Evolutionary conservation across 805 yeast species (phyloP), one percentile per base, ranked within the genome.

Genomic region (Yarrowia sp.): DNA sequence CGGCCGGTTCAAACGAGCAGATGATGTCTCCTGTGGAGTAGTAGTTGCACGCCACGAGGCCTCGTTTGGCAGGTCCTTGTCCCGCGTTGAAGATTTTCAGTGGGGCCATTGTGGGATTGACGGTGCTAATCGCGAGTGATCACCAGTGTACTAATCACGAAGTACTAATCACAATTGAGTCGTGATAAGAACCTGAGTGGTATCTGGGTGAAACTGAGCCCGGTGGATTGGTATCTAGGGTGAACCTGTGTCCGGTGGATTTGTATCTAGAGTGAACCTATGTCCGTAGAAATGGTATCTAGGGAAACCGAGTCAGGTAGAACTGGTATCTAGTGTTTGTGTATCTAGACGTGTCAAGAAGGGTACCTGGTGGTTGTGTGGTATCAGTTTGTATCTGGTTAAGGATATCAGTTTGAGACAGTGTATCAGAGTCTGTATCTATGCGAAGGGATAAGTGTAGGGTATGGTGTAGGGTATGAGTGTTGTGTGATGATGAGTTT

Each of bases 11-110:
- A 7, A 54, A 54, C 17, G 61, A 36, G 26, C 35, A 26, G 46
- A 54, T 38, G 46, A 54, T 36, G 19, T 54, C 61, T 16, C 61
- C 61, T 4, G 61, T 16, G 17, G 33, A 26, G 61, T 17, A 38
- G 46, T 24, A 26, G 6, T 41, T 21, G 10, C 41, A 32, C 21
- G 59, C 22, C 22, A 17, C 41, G 4, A 51, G 43, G 9, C 59
- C 59, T 24, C 59, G 43, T 51, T 35, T 51, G 43, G 59, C 43
- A 2, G 59, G 59, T n/a, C 59, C 59, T 6, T 22, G 22, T 1
- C n/a, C 41, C 2, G 3, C n/a, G n/a, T 35, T 35, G 41, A 9
- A 2, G 32, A 51, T 12, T 24, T 12, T 46, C 16, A 46, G 35
- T 7, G 52, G 52, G 16, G 35, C 17, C 43, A 24, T 51, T 0